Base-by-base conservation (phyloP, 768 basidiomycete genomes). In the Xerocomus potaroensis region DNA sequence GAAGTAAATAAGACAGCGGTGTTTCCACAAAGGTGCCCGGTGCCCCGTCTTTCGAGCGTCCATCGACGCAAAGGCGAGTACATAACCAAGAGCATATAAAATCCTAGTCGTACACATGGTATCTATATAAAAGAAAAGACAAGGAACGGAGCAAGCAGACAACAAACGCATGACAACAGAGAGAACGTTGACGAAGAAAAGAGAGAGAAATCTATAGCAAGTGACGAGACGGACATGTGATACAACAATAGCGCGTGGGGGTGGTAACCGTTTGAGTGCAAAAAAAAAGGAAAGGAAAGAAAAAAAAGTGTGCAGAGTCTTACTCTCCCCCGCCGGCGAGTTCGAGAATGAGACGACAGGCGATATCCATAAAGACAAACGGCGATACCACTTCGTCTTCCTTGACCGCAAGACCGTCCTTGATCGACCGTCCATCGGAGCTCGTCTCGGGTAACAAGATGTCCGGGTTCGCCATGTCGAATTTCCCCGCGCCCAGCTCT, bases 281-380 rank as follows among this genome's bases (percentile, higher is more conserved):
- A 24, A 15, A 27, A 24, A n/a, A 24, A 5, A 24, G 37, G 15
- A 39, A 16, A 22, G 22, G 36, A 19, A 37, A 21, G 6, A 8
- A 24, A n/a, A n/a, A n/a, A n/a, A n/a, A n/a, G n/a, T n/a, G 23
- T 21, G 12, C 5, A 22, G 36, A 19, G n/a, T 8, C 22, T 60
- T 44, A 75, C 30, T 74, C 72, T 42, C 72, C 73, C 44, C 77
- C 79, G 47, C 88, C 88, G 21, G 94, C 95, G 54, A 98, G 75
- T 72, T 97, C 93, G 39, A 96, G 77, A 58, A 98, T 98, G 59
- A 98, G 75, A 55, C 84, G 74, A 65, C 92, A 96, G 5, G 96
- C 91, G 24, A 94, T 83, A 66, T 99, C 95, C 80, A 98, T 87
- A 67, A 99, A 99, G 50, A 96, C 80, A 68, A 91, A 98, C 10